Conservation (phyloP, 2,329 filamentous ascomycete genomes). For the Fusarium sp. region DNA sequence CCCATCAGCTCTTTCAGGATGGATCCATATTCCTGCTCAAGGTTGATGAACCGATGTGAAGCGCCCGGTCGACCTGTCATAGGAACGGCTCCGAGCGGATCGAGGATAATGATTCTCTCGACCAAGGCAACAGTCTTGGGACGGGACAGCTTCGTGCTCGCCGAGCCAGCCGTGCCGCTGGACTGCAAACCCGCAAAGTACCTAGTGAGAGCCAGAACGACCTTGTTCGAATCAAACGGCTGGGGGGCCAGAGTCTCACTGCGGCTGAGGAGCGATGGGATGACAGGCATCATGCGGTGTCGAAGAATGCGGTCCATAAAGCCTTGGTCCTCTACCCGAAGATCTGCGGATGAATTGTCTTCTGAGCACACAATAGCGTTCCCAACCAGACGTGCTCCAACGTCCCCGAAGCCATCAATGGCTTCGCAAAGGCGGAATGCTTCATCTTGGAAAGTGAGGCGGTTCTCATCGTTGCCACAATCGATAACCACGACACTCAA, state of each 20-base stretch:
- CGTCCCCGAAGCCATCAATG: slow-evolving; percentile 72
- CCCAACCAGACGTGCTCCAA: slow-evolving; percentile 73
- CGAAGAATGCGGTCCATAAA: slow-evolving; percentile 47
- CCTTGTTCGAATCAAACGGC: slow-evolving; percentile 62
- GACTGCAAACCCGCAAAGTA: slow-evolving; percentile 75
- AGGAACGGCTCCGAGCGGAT: slow-evolving; percentile 85
- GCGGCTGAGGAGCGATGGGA: slow-evolving; percentile 53
- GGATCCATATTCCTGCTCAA: slow-evolving; percentile 83
- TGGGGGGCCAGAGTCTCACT: slow-evolving; percentile 51
- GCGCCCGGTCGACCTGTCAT: slow-evolving; percentile 55
- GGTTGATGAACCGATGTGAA: slow-evolving; percentile 75
- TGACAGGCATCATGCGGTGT: slow-evolving; percentile 50
- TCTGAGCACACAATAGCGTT: slow-evolving; percentile 42
- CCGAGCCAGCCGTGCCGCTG: neutral
- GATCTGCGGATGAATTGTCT: slow-evolving; percentile 24
- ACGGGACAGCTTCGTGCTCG: slow-evolving; percentile 46
- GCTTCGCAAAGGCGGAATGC: slow-evolving; percentile 76
- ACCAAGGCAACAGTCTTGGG: slow-evolving; percentile 66
- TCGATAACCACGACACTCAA: slow-evolving; percentile 85
- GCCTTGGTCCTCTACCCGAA: slow-evolving; percentile 46
- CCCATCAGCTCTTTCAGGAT: slow-evolving; percentile 68
- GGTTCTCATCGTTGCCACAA: slow-evolving; percentile 58
- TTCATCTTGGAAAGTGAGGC: slow-evolving; percentile 64
- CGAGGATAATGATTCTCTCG: slow-evolving; percentile 87
- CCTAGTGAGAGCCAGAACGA: slow-evolving; percentile 77